phyloP scores from a whole-genome alignment of 106 monocot genomes.

The Amphibolis antarctica region DNA sequence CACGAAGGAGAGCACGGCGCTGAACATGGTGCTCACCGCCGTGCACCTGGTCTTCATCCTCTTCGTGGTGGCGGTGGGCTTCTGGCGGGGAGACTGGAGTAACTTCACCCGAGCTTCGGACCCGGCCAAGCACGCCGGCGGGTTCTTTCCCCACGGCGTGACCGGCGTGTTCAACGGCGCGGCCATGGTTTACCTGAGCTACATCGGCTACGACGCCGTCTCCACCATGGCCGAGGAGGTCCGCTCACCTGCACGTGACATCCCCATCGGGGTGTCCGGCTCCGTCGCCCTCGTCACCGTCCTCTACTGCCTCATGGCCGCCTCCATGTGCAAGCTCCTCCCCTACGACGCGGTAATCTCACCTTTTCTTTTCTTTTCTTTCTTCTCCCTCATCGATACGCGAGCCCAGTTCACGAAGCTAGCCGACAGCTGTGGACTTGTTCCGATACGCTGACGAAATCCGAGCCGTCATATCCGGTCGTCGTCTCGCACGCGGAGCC shows the following conservation, averaged over 20 bases:
- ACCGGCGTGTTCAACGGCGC: conserved; percentile 74
- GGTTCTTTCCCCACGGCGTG: conserved; percentile 63
- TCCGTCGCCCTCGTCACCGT: conserved; percentile 70
- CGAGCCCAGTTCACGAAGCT: no score
- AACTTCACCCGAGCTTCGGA: conserved; percentile 53
- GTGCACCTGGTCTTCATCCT: conserved; percentile 73
- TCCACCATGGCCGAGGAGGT: conserved; percentile 99
- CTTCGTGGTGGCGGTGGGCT: conserved; percentile 74
- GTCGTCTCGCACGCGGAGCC: not conserved
- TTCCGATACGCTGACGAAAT: no score
- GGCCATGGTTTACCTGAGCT: conserved; percentile 77
- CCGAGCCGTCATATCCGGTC: not conserved
- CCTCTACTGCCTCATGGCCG: conserved; percentile 89
- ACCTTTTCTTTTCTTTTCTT: not conserved
- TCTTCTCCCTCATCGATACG: no score
- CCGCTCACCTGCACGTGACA: conserved; percentile 55
- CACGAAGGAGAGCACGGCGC: conserved; percentile 72
- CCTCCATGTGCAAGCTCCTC: conserved; percentile 79
- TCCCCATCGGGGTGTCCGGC: conserved; percentile 82
- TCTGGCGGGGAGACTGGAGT: conserved; percentile 43
- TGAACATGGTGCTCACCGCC: conserved; percentile 70
- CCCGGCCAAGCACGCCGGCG: conserved; percentile 35
- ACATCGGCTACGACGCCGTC: conserved; percentile 98
- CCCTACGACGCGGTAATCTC: conserved; percentile 73
- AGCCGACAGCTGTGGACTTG: no score